phyloP scores from a whole-genome alignment of 2,329 filamentous ascomycete genomes.

The Setomelanomma holmii region DNA sequence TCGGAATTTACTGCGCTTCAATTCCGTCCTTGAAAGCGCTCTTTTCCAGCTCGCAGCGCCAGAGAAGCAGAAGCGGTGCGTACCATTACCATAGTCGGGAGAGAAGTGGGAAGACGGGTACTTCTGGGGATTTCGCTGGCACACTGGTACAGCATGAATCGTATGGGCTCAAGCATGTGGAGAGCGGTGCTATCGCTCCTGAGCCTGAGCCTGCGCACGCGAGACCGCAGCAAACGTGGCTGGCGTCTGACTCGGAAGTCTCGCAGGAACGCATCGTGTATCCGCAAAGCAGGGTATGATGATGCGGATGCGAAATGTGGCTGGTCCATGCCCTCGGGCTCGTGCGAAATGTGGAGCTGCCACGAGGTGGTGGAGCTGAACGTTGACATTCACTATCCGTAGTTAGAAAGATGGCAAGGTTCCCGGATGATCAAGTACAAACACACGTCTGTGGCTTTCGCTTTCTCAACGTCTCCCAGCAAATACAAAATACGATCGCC shows the following conservation, averaged over 20 bases:
- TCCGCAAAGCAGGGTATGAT: constrained; percentile 3
- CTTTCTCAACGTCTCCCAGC: too few relatives aligned
- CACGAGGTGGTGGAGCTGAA: neutral
- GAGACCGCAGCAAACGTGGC: constrained; percentile 5
- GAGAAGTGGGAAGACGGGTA: constrained; percentile 6
- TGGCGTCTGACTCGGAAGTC: constrained; percentile 7
- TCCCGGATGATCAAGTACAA: too few relatives aligned
- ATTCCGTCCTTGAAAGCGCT: constrained; percentile 88
- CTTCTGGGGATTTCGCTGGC: neutral
- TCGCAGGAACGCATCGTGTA: constrained; percentile 2
- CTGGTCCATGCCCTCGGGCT: neutral
- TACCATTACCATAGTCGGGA: constrained; percentile 31
- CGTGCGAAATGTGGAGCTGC: neutral
- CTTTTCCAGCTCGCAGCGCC: constrained; percentile 18
- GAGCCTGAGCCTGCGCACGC: neutral
- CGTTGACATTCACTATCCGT: neutral
- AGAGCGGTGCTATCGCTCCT: neutral
- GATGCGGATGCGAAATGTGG: neutral
- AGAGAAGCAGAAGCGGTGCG: constrained; percentile 16
- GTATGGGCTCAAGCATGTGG: constrained; percentile 1
- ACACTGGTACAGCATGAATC: constrained; percentile 2
- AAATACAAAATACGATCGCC: too few relatives aligned
- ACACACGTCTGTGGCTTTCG: too few relatives aligned
- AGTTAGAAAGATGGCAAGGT: too few relatives aligned
- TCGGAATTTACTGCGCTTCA: constrained; percentile 86